Evolutionary conservation across 179 eudicot genomes (phyloP).

Genomic region (Beta corolliflora): DNA sequence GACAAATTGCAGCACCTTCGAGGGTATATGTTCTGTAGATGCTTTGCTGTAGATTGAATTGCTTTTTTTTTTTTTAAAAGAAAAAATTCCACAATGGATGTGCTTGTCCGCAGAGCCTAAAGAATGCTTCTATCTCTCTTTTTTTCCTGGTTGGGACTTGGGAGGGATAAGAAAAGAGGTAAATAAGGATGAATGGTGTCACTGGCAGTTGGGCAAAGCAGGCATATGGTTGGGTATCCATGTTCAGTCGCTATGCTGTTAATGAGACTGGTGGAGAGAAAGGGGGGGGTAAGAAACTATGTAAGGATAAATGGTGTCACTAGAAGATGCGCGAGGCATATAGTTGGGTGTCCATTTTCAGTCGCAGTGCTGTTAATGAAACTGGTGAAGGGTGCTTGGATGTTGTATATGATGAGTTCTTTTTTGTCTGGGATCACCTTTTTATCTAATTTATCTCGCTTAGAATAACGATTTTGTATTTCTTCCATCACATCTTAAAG

Average conservation of each 20-base stretch:
- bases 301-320: no score
- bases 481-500: neutral
- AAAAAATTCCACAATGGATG: neutral
- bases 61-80: neutral
- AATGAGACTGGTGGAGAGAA: neutral
- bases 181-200: neutral
- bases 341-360: neutral
- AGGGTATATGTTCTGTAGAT: slow-evolving; percentile 48
- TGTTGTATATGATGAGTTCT: neutral
- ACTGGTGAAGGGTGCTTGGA: neutral
- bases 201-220: neutral
- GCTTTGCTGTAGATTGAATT: slow-evolving; percentile 10
- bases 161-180: neutral
- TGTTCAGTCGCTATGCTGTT: neutral
- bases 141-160: neutral
- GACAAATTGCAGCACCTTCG: slow-evolving; percentile 48
- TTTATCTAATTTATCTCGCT: neutral
- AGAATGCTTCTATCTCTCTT: no score
- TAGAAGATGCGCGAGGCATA: no score
- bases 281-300: no score
- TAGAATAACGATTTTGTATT: neutral
- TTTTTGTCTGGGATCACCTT: neutral
- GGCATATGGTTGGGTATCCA: neutral
- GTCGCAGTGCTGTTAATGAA: neutral
- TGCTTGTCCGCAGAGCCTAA: neutral